phyloP scores from a whole-genome alignment of 1,284 basidiomycete species.

The Leccinum angustisporum region DNA sequence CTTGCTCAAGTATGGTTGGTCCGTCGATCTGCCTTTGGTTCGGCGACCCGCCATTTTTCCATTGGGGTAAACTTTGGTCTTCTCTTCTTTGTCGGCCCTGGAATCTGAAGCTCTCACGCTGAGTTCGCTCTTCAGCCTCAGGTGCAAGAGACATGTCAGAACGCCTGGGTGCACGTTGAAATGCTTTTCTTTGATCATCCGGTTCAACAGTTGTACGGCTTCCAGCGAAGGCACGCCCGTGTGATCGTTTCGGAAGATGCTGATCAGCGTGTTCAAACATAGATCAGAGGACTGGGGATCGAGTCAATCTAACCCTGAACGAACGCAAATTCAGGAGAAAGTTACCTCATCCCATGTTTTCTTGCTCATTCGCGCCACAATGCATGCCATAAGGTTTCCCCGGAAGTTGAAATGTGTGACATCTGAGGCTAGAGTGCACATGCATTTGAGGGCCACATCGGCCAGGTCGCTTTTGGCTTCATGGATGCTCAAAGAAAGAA shows the following conservation, averaged over 20 bases:
- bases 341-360: constrained; percentile 85
- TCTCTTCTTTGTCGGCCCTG: constrained; percentile 57
- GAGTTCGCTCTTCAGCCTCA: constrained; percentile 89
- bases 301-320: constrained; percentile 16
- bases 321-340: constrained; percentile 13
- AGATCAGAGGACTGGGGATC: constrained; percentile 68
- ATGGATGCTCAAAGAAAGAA: constrained; percentile 22
- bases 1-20: constrained; percentile 81
- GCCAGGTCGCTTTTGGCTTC: constrained; percentile 73
- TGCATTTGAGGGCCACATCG: constrained; percentile 75
- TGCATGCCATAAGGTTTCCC: constrained; percentile 85
- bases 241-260: constrained; percentile 79
- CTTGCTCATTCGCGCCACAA: constrained; percentile 83
- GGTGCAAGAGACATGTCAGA: constrained; percentile 80
- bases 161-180: constrained; percentile 91
- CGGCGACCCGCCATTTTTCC: constrained; percentile 47
- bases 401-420: constrained; percentile 98
- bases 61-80: constrained; percentile 41
- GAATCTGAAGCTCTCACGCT: constrained; percentile 72
- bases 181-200: constrained; percentile 94
- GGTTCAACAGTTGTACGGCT: constrained; percentile 86
- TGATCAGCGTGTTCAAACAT: constrained; percentile 79
- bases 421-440: constrained; percentile 83
- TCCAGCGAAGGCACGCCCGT: constrained; percentile 85
- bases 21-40: constrained; percentile 60